Percentiles rank a stretch among this genome's conserved stretches.
Evolutionary conservation across 1,139 yeast species (phyloP).

Genomic region (Pichiaceae sp.): DNA sequence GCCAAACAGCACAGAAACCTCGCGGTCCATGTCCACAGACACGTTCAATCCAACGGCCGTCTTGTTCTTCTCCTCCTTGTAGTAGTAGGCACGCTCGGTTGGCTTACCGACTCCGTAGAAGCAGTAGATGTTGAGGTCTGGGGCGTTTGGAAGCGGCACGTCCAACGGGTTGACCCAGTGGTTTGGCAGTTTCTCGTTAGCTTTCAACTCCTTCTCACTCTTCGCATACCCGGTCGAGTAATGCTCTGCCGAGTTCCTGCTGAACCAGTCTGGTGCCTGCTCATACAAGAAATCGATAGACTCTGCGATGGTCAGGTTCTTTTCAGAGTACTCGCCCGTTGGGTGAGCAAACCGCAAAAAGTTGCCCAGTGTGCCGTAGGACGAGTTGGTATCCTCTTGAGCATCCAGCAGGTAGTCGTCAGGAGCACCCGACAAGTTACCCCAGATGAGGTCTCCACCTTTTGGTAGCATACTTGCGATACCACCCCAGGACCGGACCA

Average conservation of each 20-base stretch:
- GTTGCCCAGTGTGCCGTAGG: conserved; percentile 52
- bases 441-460: conserved; percentile 91
- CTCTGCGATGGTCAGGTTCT: conserved; percentile 55
- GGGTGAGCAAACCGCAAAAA: conserved; percentile 59
- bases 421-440: conserved; percentile 47
- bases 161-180: conserved; percentile 95
- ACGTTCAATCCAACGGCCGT: conserved; percentile 45
- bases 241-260: conserved; percentile 51
- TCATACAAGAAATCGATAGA: conserved; percentile 59
- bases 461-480: conserved; percentile 93
- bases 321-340: conserved; percentile 32
- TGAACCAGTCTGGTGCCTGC: conserved; percentile 71
- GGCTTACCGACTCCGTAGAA: conserved; percentile 95
- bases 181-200: conserved; percentile 58
- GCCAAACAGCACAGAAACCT: conserved; percentile 61
- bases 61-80: conserved; percentile 53
- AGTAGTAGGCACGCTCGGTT: conserved; percentile 86
- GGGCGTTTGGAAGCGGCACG: conserved; percentile 86
- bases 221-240: conserved; percentile 75
- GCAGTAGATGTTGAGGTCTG: conserved; percentile 81
- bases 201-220: conserved; percentile 46
- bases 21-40: conserved; percentile 53
- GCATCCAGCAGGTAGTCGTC: conserved; percentile 37
- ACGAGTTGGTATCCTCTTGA: conserved; percentile 2
- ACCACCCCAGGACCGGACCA: conserved; percentile 86